A percentile compares a stretch with the other conserved stretches of the same genome.
phyloP scores from a whole-genome alignment of 108 stramenopile species.

The Nannochloropsis granulata region DNA sequence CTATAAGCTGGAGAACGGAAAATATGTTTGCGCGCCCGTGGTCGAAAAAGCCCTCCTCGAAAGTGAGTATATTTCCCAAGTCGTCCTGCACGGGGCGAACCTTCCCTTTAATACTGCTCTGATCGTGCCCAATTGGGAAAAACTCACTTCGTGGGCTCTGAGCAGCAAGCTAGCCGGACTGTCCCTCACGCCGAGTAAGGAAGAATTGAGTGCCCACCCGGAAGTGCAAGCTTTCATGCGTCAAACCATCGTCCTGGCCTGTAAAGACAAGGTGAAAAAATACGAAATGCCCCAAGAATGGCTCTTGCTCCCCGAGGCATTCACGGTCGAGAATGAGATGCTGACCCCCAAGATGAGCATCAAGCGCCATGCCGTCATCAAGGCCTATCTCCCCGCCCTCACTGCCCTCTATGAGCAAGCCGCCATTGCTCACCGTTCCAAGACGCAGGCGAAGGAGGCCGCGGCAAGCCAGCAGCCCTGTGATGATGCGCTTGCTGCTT shows the following conservation, averaged over 20 bases:
- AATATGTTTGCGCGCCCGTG: conserved; percentile 76
- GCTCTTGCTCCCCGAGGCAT: conserved; percentile 49
- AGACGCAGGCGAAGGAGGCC: neutral
- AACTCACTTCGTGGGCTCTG: conserved; percentile 45
- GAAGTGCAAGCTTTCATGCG: conserved; percentile 51
- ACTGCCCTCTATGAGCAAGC: neutral
- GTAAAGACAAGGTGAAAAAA: conserved; percentile 50
- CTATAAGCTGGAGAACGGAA: conserved; percentile 95
- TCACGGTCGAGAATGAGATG: conserved; percentile 75
- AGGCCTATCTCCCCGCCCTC: conserved; percentile 47
- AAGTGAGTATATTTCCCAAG: conserved; percentile 70
- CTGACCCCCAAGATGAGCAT: conserved; percentile 83
- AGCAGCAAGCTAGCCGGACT: conserved; percentile 22
- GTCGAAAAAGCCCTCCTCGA: conserved; percentile 74
- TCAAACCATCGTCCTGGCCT: conserved; percentile 47
- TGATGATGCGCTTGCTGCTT: neutral
- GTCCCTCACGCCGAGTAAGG: conserved; percentile 34
- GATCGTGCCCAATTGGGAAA: conserved; percentile 67
- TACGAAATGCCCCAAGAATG: conserved; percentile 38
- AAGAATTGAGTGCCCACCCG: conserved; percentile 52
- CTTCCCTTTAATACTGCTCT: conserved; percentile 69
- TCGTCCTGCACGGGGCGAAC: conserved; percentile 71
- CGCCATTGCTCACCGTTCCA: neutral
- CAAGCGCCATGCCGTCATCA: conserved; percentile 67
- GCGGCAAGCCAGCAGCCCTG: neutral